Evolutionary conservation across 257 asterid genomes (phyloP).

Genomic region (Galeopsis tetrahit): DNA sequence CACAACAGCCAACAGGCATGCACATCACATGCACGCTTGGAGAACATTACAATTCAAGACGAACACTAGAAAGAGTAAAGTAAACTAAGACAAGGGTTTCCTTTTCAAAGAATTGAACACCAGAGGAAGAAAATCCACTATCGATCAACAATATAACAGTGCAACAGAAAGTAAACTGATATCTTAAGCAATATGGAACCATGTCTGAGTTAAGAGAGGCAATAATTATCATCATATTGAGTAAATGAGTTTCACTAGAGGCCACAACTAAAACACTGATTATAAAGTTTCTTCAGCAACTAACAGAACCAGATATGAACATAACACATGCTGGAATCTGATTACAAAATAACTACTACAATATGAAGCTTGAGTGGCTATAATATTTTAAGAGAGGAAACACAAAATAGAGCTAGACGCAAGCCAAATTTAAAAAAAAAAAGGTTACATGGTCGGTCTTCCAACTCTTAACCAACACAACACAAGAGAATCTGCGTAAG

Average conservation of each 20-base stretch:
- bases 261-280: constrained; percentile 15
- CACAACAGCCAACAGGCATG: constrained; percentile 1
- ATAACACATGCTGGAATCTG: not conserved
- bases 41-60: not conserved
- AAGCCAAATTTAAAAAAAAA: not conserved
- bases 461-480: constrained; percentile 1
- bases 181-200: constrained; percentile 6
- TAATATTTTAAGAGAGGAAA: not conserved
- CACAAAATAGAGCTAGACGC: not conserved
- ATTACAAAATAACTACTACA: constrained; percentile 1
- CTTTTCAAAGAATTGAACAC: not conserved
- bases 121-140: constrained; percentile 1
- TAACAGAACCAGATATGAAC: constrained; percentile 13
- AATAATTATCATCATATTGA: not conserved
- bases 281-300: not conserved
- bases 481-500: not conserved
- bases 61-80: not conserved
- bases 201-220: not conserved
- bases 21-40: not conserved
- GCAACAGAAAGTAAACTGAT: constrained; percentile 13
- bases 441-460: not conserved
- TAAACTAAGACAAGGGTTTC: not conserved
- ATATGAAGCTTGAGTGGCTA: constrained; percentile 3
- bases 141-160: not conserved
- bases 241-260: not conserved